These are phyloP conservation scores for Elsinoe fawcettii DNA, from an alignment of 2,329 filamentous ascomycete genomes.

Conservation along the genomic window DNA sequence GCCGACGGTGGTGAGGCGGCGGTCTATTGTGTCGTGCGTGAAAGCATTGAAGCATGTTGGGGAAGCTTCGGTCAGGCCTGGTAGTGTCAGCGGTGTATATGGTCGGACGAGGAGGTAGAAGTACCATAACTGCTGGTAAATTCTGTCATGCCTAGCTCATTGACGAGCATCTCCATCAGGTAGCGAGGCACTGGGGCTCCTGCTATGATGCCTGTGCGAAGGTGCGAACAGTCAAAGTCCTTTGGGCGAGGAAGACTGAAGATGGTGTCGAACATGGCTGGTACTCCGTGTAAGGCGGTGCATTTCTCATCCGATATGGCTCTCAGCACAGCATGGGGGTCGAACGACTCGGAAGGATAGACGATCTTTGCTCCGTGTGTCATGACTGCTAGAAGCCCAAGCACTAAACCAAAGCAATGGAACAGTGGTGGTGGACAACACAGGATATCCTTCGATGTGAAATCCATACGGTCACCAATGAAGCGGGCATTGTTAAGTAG, in stretches of 20 bases:
- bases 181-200: slow-evolving; percentile 68
- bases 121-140: slow-evolving; percentile 46
- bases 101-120: neutral
- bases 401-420: slow-evolving; percentile 76
- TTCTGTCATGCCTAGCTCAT: slow-evolving; percentile 65
- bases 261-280: slow-evolving; percentile 72
- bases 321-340: slow-evolving; percentile 56
- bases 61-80: slow-evolving; percentile 65
- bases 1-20: slow-evolving; percentile 63
- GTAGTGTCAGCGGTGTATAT: neutral
- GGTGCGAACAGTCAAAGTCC: slow-evolving; percentile 38
- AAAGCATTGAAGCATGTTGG: slow-evolving; percentile 77
- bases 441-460: slow-evolving; percentile 58
- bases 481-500: slow-evolving; percentile 25
- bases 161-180: slow-evolving; percentile 64
- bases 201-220: slow-evolving; percentile 71
- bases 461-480: slow-evolving; percentile 61
- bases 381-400: slow-evolving; percentile 63
- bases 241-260: slow-evolving; percentile 42
- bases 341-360: slow-evolving; percentile 68
- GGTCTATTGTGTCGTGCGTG: slow-evolving; percentile 61
- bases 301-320: slow-evolving; percentile 48
- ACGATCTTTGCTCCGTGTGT: slow-evolving; percentile 71
- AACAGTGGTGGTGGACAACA: slow-evolving; percentile 80
- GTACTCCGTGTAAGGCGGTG: slow-evolving; percentile 72